Evolutionary conservation across 805 yeast species (phyloP), one percentile per base, ranked within the genome.

Genomic region (Candida sakaeoensis): DNA sequence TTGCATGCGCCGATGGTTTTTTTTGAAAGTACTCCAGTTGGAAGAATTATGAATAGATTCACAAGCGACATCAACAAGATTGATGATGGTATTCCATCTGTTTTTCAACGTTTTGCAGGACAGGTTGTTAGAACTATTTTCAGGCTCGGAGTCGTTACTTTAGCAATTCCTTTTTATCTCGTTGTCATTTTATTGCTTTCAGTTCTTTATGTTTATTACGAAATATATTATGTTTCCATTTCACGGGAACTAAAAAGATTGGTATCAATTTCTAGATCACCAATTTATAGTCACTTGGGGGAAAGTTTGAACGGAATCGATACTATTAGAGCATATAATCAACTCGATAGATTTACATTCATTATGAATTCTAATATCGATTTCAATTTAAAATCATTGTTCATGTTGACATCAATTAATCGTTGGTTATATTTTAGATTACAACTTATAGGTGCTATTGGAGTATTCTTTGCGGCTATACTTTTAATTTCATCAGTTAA

Each of bases 191-290:
- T 62, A 1, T 42, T 66, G 2, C 60, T 87, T 42, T 63, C 75
- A 2, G 57, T 74, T 23, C 56, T 86, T 36, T 88, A 87, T 60
- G 57, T 75, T 34, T 80, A 82, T 57, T 85, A 82, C 55, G 95
- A 87, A 42, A 65, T 67, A 36, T 82, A 72, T 58, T 89, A 84
- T 57, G 73, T 82, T 45, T 69, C 79, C 3, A 73, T 87, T 1
- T 76, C 89, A 7, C 74, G 96, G 51, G 95, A 88, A 55, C 66
- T 88, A 51, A 85, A 85, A 55, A 74, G 96, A 52, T 65, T 87
- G 37, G 78, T 76, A 34, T 79, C 85, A 39, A 70, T 79, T 16
- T 73, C 91, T 4, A 73, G 77, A 52, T 77, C 86, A 41, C 96
- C 96, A 2, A 79, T 87, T 13, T 84, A 76, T 65, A 84, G 95